A percentile compares a stretch with the other conserved stretches of the same genome.
These are phyloP conservation scores for Paratinospora sagittata DNA, from an alignment of 164 flowering plant genomes.

Conservation along the genomic window DNA sequence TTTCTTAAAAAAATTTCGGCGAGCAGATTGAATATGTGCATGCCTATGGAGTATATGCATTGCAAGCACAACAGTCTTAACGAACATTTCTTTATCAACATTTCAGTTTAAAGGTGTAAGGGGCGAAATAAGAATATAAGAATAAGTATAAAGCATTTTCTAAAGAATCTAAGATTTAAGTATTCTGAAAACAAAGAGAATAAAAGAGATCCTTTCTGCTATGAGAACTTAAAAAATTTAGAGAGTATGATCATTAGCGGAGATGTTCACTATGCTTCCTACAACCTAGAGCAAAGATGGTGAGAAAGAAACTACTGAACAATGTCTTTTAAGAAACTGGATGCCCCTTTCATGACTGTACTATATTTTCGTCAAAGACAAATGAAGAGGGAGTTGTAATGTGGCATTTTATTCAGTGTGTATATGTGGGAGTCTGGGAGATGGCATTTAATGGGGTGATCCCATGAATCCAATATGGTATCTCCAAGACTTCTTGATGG, in stretches of 20 bases:
- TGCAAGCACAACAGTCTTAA: too few relatives aligned
- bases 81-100: too few relatives aligned
- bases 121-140: background rate
- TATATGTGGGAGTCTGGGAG: too few relatives aligned
- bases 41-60: too few relatives aligned
- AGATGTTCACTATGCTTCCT: too few relatives aligned
- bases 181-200: background rate
- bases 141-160: too few relatives aligned
- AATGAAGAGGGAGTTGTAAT: too few relatives aligned
- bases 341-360: background rate
- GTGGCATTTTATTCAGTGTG: too few relatives aligned
- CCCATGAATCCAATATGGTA: background rate
- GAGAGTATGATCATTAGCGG: background rate
- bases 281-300: too few relatives aligned
- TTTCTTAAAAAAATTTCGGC: too few relatives aligned
- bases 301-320: background rate
- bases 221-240: background rate
- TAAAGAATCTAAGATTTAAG: background rate
- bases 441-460: background rate
- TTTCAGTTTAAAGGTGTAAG: background rate
- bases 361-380: too few relatives aligned
- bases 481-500: background rate
- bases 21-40: too few relatives aligned
- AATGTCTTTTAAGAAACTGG: background rate
- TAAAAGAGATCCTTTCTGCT: background rate